These are phyloP conservation scores for Crassisporium funariophilum DNA, from an alignment of 768 basidiomycete genomes.

Conservation along the genomic window DNA sequence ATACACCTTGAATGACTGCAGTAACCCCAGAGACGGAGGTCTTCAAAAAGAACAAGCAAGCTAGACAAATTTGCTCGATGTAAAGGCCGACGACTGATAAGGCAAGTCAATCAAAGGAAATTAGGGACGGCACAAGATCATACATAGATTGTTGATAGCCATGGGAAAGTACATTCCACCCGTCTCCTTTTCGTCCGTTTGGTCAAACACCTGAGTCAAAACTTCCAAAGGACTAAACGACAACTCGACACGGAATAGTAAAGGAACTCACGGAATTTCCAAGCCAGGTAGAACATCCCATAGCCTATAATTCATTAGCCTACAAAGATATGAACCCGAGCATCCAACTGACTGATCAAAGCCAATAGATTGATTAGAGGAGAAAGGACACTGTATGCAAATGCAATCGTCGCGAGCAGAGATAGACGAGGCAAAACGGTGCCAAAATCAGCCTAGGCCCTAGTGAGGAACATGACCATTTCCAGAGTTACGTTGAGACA, in stretches of 20 bases:
- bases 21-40: conserved; percentile 33
- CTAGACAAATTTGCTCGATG: conserved; percentile 67
- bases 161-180: conserved; percentile 48
- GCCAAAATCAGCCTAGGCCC: conserved; percentile 49
- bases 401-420: conserved; percentile 51
- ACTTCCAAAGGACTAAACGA: conserved; percentile 33
- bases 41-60: conserved; percentile 70
- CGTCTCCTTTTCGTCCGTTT: conserved; percentile 51
- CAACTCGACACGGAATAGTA: not conserved
- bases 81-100: conserved; percentile 65
- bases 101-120: not conserved
- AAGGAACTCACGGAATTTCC: conserved; percentile 51
- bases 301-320: conserved; percentile 36
- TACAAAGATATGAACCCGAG: not conserved
- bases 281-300: conserved; percentile 58
- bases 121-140: conserved; percentile 26
- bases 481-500: no score
- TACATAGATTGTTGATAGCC: conserved; percentile 53
- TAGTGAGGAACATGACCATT: not conserved
- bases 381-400: conserved; percentile 63
- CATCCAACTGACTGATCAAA: conserved; percentile 43
- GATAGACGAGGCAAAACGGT: conserved; percentile 51
- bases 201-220: conserved; percentile 54
- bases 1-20: conserved; percentile 44
- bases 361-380: conserved; percentile 71